Conservation (phyloP, 768 basidiomycete genomes). For the Leccinum rimulosum region DNA sequence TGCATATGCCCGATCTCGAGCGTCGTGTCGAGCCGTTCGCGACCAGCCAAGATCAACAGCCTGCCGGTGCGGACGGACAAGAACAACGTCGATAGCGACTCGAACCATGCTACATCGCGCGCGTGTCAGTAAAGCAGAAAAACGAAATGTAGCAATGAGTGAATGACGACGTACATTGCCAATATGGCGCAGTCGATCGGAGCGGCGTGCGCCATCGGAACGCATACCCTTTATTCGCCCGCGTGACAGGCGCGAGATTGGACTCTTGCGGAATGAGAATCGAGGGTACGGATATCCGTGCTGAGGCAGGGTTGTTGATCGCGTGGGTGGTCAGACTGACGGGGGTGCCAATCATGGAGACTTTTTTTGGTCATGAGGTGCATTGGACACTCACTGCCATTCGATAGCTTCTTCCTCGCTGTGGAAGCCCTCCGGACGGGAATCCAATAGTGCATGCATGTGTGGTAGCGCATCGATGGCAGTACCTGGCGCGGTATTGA, state of each 20-base stretch:
- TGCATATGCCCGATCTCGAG: slow-evolving; percentile 98
- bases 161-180: slow-evolving; percentile 61
- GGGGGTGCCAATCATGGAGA: background rate
- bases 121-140: slow-evolving; percentile 1
- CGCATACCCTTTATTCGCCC: slow-evolving; percentile 20
- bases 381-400: slow-evolving; percentile 78
- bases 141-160: background rate
- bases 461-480: slow-evolving; percentile 90
- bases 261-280: slow-evolving; percentile 56
- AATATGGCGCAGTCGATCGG: slow-evolving; percentile 81
- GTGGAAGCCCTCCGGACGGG: slow-evolving; percentile 82
- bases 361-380: background rate
- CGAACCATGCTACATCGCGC: slow-evolving; percentile 79
- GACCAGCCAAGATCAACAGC: slow-evolving; percentile 86
- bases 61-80: slow-evolving; percentile 76
- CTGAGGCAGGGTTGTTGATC: slow-evolving; percentile 78
- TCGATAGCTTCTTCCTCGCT: slow-evolving; percentile 83
- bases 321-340: slow-evolving; percentile 74
- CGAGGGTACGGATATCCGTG: slow-evolving; percentile 84
- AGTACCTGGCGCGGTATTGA: slow-evolving; percentile 47
- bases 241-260: slow-evolving; percentile 27
- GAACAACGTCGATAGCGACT: slow-evolving; percentile 76
- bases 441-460: slow-evolving; percentile 86
- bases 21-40: slow-evolving; percentile 88
- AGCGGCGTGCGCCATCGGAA: slow-evolving; percentile 86